Percentiles rank a stretch among this genome's conserved stretches.
Evolutionary conservation across 208 protist species (phyloP).

Genomic region (Balamuthia mandrillaris): DNA sequence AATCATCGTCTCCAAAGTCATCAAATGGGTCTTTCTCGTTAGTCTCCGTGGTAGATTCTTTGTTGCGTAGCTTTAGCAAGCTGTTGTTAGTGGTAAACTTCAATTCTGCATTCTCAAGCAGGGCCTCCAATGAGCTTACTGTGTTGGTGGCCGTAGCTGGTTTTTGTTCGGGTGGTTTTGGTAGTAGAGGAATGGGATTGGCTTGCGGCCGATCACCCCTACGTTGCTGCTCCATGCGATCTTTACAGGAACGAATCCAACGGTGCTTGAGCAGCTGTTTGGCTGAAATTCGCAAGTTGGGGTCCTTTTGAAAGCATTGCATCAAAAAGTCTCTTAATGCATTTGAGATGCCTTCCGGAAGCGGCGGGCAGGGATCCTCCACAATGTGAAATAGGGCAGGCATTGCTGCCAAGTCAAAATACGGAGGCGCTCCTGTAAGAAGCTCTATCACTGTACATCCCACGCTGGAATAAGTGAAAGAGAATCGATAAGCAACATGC

Average conservation of each 20-base stretch:
- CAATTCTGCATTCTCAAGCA: too few relatives aligned
- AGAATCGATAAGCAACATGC: neutral
- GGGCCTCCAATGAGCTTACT: too few relatives aligned
- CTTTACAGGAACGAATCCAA: constrained; percentile 34
- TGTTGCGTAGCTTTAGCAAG: too few relatives aligned
- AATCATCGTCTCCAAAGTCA: too few relatives aligned
- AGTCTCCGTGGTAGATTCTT: too few relatives aligned
- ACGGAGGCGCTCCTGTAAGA: constrained; percentile 82
- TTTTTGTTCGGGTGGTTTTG: too few relatives aligned
- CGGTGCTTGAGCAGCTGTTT: constrained; percentile 70
- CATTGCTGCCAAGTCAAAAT: constrained; percentile 82
- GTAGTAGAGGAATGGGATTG: too few relatives aligned
- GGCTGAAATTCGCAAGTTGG: constrained; percentile 61
- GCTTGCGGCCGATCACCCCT: too few relatives aligned
- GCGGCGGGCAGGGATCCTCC: constrained; percentile 73
- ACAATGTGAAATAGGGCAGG: constrained; percentile 82
- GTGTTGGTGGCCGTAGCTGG: too few relatives aligned
- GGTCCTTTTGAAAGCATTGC: constrained; percentile 80
- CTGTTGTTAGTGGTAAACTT: too few relatives aligned
- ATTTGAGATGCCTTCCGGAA: constrained; percentile 71
- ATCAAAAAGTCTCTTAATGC: constrained; percentile 73
- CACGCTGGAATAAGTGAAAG: constrained; percentile 56
- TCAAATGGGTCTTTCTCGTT: too few relatives aligned
- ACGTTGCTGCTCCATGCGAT: neutral
- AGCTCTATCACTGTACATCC: constrained; percentile 89